Percentiles rank a stretch among this genome's conserved stretches.
Evolutionary conservation across 1,139 yeast genomes (phyloP).

Genomic region (Saccharomycopsis phalli): DNA sequence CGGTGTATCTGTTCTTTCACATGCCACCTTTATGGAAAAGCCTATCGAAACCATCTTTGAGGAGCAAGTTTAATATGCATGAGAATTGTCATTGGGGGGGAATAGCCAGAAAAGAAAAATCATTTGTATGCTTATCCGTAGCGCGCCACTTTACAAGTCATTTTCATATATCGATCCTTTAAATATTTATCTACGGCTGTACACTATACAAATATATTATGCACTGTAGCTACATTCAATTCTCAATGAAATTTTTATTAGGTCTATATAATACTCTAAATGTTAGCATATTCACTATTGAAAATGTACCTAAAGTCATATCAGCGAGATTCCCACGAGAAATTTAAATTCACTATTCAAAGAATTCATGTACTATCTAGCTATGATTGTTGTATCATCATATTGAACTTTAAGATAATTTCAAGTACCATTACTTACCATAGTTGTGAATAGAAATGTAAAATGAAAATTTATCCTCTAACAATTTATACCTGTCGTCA

Average conservation of each 20-base stretch:
- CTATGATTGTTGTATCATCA: constrained; percentile 19
- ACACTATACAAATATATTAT: no score
- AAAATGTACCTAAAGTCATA: neutral
- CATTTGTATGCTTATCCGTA: no score
- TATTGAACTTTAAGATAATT: no score
- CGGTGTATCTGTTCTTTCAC: constrained; percentile 76
- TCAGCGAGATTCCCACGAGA: constrained; percentile 22
- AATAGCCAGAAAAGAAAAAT: no score
- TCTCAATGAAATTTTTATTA: neutral
- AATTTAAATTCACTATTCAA: constrained; percentile 18
- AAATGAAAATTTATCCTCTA: no score
- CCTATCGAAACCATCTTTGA: constrained; percentile 97
- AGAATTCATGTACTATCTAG: constrained; percentile 21
- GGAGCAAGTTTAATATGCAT: constrained; percentile 54
- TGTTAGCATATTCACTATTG: neutral
- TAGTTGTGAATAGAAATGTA: no score
- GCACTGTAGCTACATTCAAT: no score
- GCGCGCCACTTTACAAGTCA: no score
- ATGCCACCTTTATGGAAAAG: constrained; percentile 92
- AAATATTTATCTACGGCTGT: no score
- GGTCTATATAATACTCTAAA: neutral
- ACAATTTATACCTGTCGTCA: no score
- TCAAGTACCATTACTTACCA: no score
- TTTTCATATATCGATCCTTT: no score
- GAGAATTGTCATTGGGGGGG: neutral